Conservation (phyloP, 495 filamentous ascomycete genomes). For the Podospora appendiculata region DNA sequence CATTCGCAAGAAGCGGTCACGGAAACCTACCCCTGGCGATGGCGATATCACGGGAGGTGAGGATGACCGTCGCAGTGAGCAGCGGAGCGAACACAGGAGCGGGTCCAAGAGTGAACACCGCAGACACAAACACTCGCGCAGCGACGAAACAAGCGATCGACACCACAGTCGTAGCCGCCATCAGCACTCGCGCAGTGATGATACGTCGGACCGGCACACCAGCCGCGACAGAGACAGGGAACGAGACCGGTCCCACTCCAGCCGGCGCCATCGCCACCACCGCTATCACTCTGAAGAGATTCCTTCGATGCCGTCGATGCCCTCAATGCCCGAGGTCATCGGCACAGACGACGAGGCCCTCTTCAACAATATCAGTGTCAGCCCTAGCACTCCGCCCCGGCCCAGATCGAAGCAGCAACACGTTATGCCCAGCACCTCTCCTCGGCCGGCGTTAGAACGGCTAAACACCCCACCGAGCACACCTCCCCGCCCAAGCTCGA, state of each 20-base stretch:
- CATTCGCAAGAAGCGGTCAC: slow-evolving; percentile 32
- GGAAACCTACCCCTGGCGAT: neutral
- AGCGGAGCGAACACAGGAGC: slow-evolving; percentile 1
- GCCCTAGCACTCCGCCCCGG: neutral
- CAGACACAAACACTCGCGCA: slow-evolving; percentile 11
- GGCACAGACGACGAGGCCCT: slow-evolving; percentile 32
- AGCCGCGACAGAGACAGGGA: slow-evolving; percentile 2
- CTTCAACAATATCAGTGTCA: slow-evolving; percentile 2
- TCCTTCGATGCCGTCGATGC: slow-evolving; percentile 12
- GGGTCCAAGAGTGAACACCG: slow-evolving; percentile 5
- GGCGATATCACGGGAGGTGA: neutral
- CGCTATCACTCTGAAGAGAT: slow-evolving; percentile 22
- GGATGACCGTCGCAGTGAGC: slow-evolving; percentile 4
- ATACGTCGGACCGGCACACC: slow-evolving; percentile 13
- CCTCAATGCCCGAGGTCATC: slow-evolving; percentile 28
- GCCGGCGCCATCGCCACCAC: slow-evolving; percentile 19
- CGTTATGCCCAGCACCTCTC: neutral
- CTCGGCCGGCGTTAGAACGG: neutral
- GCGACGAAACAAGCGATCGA: slow-evolving; percentile 4
- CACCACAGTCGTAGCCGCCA: slow-evolving; percentile 23
- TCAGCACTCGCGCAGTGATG: slow-evolving; percentile 22
- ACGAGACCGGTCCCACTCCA: slow-evolving; percentile 8
- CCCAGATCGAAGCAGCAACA: slow-evolving; percentile 22
- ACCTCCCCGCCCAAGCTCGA: neutral
- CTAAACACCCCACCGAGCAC: neutral